Evolutionary conservation across 2,329 filamentous ascomycete species (phyloP).

Genomic region (Blastomyces gilchristii): DNA sequence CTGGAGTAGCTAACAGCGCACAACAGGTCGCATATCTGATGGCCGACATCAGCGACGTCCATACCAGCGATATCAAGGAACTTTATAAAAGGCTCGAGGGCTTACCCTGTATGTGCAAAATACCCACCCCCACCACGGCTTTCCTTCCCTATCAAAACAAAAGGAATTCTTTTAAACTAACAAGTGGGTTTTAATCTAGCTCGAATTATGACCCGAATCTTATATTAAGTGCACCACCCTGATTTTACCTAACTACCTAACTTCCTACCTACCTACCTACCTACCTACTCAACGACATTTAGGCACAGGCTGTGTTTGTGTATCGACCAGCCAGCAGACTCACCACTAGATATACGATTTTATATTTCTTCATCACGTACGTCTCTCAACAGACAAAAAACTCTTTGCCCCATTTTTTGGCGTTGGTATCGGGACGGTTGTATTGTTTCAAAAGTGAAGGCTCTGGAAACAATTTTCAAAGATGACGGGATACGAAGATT

Average conservation of each 20-base stretch:
- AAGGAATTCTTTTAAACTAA: background rate
- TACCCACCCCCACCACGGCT: background rate
- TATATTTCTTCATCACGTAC: background rate
- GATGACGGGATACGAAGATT: background rate
- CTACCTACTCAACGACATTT: background rate
- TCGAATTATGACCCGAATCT: conserved; percentile 38
- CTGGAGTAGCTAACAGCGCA: conserved; percentile 13
- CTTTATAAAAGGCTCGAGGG: conserved; percentile 74
- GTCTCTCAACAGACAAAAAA: conserved; percentile 5
- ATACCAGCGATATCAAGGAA: conserved; percentile 69
- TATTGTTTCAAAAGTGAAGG: background rate
- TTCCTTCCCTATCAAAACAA: background rate
- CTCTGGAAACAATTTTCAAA: background rate
- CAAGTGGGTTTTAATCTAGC: conserved; percentile 22
- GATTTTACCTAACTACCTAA: background rate
- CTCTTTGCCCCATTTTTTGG: background rate
- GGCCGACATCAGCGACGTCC: conserved; percentile 89
- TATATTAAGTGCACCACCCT: conserved; percentile 27
- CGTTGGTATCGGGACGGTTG: background rate
- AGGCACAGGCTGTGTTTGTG: background rate
- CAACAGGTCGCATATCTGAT: conserved; percentile 77
- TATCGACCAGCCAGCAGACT: background rate
- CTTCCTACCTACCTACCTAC: background rate
- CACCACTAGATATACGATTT: background rate
- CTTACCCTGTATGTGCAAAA: conserved; percentile 57